A percentile compares a stretch with the other conserved stretches of the same genome.
phyloP scores from a whole-genome alignment of 495 filamentous ascomycete species.

The Hypoxylon rickii region DNA sequence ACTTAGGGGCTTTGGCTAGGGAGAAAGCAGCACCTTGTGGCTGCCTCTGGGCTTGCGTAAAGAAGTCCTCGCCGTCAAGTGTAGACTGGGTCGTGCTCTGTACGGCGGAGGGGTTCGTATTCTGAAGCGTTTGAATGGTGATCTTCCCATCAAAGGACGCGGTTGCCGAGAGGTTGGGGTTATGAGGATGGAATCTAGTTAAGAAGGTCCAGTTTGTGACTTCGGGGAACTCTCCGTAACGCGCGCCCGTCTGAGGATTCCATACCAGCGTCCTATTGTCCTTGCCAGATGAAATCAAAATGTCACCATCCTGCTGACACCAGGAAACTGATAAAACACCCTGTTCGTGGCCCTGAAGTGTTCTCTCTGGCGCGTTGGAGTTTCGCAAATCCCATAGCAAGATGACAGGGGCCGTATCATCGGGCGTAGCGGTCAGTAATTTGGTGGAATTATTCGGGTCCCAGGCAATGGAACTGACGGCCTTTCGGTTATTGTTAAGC shows the following conservation, averaged over 20 bases:
- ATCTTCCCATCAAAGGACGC: conserved; percentile 98
- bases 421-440: conserved; percentile 88
- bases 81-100: conserved; percentile 58
- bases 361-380: conserved; percentile 91
- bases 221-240: conserved; percentile 90
- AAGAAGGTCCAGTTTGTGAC: conserved; percentile 99
- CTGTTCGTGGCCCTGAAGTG: conserved; percentile 84
- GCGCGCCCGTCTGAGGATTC: conserved; percentile 89
- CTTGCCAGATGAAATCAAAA: conserved; percentile 93
- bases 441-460: conserved; percentile 93
- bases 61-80: conserved; percentile 94
- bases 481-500: conserved; percentile 91
- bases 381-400: conserved; percentile 94
- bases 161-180: conserved; percentile 88
- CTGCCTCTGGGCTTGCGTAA: conserved; percentile 87
- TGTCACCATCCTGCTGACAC: conserved; percentile 89
- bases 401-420: conserved; percentile 87
- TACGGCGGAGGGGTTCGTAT: conserved; percentile 71
- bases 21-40: conserved; percentile 88
- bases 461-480: conserved; percentile 96
- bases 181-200: conserved; percentile 90
- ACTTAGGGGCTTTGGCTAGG: conserved; percentile 82
- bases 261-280: conserved; percentile 95
- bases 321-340: conserved; percentile 94
- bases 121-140: conserved; percentile 88